Base-by-base conservation (phyloP, 345 rosid species). In the Gossypium mustelinum region DNA sequence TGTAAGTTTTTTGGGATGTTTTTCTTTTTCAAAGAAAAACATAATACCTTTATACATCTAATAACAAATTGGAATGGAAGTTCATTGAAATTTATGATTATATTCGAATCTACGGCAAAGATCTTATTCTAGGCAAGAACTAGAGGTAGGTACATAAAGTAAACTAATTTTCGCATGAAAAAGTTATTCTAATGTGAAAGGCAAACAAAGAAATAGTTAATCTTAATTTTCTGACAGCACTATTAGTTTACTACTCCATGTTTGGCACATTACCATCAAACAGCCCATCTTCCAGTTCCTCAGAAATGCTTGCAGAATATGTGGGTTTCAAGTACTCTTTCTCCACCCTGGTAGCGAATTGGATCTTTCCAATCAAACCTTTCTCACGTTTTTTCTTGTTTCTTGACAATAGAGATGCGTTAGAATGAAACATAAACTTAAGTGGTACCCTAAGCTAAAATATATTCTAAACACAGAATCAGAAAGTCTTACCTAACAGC, bases 221-320 rank as follows among this genome's bases (percentile, higher is more conserved):
- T 39, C 47, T 73, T 43, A 51, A 59, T 67, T 55, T 60, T 68
- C 39, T 12, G 7, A 56, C 51, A 70, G 67, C 29, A 16, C 17
- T 17, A 11, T 16, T 74, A 43, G 44, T 41, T 73, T 14, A 55
- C 2, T 48, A 48, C 24, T 50, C 18, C 59, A 17, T 70, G 44
- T 54, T 65, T 41, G 60, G 80, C 73, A 59, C 7, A 48, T 81
- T 88, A 94, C 98, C 98, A 79, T 94, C 94, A 67, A 94, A 92
- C 64, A 94, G 89, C 66, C 98, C 98, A 73, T 94, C 98, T 86
- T 94, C 97, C 63, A 92, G 84, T 72, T 92, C 98, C 51, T 86
- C 90, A 51, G 91, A 91, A 60, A 94, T 84, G 78, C 94, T 92
- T 60, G 97, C 97, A 56, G 93, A 83, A 81, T 94, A 94, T 43